Conservation (phyloP, 2,329 filamentous ascomycete species). For the Daldinia eschscholtzii region DNA sequence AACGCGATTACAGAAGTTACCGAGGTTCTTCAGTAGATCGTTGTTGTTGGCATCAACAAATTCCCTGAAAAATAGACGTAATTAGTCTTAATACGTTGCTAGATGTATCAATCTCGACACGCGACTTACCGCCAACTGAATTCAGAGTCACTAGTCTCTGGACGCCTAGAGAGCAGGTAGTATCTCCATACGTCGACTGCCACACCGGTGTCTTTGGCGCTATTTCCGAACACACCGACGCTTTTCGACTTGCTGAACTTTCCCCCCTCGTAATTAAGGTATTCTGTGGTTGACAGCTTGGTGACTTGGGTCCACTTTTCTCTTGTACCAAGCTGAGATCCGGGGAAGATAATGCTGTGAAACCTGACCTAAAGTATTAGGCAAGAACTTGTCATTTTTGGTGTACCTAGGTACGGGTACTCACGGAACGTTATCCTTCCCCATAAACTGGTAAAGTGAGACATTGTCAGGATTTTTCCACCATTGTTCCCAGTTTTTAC, state of each 20-base stretch:
- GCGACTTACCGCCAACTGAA: conserved; percentile 78
- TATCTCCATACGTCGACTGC: conserved; percentile 92
- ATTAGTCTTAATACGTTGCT: conserved; percentile 48
- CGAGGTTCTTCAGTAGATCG: conserved; percentile 81
- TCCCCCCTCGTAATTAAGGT: conserved; percentile 87
- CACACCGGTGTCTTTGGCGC: conserved; percentile 87
- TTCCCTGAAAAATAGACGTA: conserved; percentile 52
- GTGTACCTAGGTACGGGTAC: neutral
- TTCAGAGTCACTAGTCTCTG: conserved; percentile 87
- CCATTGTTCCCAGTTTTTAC: conserved; percentile 89
- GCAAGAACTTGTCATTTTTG: neutral
- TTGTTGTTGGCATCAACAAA: conserved; percentile 91
- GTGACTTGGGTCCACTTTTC: conserved; percentile 92
- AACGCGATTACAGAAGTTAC: conserved; percentile 67
- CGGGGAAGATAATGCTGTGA: conserved; percentile 93
- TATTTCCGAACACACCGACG: conserved; percentile 91
- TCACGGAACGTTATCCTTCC: conserved; percentile 80
- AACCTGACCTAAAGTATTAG: conserved; percentile 59
- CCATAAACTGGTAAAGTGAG: conserved; percentile 93
- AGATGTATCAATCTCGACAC: neutral
- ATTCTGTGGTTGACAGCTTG: conserved; percentile 89
- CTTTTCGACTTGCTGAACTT: conserved; percentile 95
- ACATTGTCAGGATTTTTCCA: conserved; percentile 93
- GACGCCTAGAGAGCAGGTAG: conserved; percentile 86
- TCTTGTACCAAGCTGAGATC: conserved; percentile 83